Percentiles rank a stretch among this genome's conserved stretches.
These are phyloP conservation scores for Zygosaccharomyces sapae DNA, from an alignment of 1,139 yeast genomes.

Conservation along the genomic window DNA sequence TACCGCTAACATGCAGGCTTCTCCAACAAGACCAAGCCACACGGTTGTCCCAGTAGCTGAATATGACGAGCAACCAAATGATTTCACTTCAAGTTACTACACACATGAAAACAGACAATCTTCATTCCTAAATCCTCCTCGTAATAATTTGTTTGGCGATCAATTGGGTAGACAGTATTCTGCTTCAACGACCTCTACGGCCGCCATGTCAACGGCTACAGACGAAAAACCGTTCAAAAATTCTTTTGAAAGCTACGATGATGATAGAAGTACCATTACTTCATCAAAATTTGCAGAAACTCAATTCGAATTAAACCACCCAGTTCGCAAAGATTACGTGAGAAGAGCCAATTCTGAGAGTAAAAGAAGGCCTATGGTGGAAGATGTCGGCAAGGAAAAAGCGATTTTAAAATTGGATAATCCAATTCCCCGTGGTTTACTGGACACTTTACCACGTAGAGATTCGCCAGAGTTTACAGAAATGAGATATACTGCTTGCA, in stretches of 20 bases:
- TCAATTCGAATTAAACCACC: slow-evolving; percentile 38
- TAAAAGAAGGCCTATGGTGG: slow-evolving; percentile 61
- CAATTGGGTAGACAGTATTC: slow-evolving; percentile 17
- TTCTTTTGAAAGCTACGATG: slow-evolving; percentile 26
- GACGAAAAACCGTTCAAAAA: slow-evolving; percentile 28
- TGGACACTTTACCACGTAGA: slow-evolving; percentile 71
- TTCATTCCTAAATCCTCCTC: slow-evolving; percentile 4
- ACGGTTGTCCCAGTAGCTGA: slow-evolving; percentile 47
- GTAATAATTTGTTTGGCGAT: slow-evolving; percentile 17
- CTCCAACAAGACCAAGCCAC: slow-evolving; percentile 57
- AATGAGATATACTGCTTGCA: slow-evolving; percentile 93
- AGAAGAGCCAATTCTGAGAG: slow-evolving; percentile 54
- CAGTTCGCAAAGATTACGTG: slow-evolving; percentile 47
- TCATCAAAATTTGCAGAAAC: slow-evolving; percentile 39
- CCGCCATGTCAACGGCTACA: slow-evolving; percentile 26
- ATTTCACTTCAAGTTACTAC: slow-evolving; percentile 20
- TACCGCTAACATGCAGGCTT: slow-evolving; percentile 56
- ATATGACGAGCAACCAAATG: slow-evolving; percentile 38
- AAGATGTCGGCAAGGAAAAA: slow-evolving; percentile 42
- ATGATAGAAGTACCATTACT: slow-evolving; percentile 31
- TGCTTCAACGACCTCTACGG: slow-evolving; percentile 28
- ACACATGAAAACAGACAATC: slow-evolving; percentile 10
- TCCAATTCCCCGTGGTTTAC: slow-evolving; percentile 84
- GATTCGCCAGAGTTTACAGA: slow-evolving; percentile 90
- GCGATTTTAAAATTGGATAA: slow-evolving; percentile 82